Base-by-base conservation (phyloP, 345 rosid species). In the Hibiscus tridactylites region DNA sequence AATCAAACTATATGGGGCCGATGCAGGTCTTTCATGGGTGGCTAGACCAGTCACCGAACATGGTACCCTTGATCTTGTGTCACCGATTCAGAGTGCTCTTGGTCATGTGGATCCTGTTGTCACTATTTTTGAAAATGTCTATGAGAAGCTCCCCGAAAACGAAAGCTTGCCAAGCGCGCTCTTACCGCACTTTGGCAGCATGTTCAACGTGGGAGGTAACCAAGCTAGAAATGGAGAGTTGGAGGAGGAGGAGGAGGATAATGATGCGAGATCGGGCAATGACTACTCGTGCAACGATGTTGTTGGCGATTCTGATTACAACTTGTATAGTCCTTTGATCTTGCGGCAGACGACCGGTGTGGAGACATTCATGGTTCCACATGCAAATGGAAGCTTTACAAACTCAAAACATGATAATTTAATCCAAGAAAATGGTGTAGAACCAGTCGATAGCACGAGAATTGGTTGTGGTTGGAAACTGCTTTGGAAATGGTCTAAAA, bases 391-490 rank as follows among this genome's bases (percentile, higher is more conserved):
- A 54, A 84, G 79, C 76, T 75, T 84, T 77, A 68, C 85, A 62
- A 79, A 82, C 71, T 76, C 82, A 72, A 83, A 92, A 76, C 87
- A 83, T 15, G 91, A 89, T 42, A 82, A 88, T 79, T 75, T 82
- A 74, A 65, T 78, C 57, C 87, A 82, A 52, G 94, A 83, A 62
- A 83, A 80, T 80, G 85, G 75, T 3, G 89, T 87, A 65, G 90
- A 84, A 35, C 80, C 75, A 28, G 73, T 68, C 26, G 85, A 88
- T 13, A 80, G 88, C 64, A 80, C 81, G 75, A 94, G 86, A 67
- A 90, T 92, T 72, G 94, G 99, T 64, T 92, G 98, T 33, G 98
- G 97, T 24, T 95, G 99, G 99, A 97, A 95, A 76, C 83, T 95
- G 78, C 96, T 92, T 11, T 95, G 98, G 99, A 86, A 95, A 83